Percentiles rank a stretch among this genome's conserved stretches.
Conservation (phyloP, 768 basidiomycete species). For the Podaxis rugospora region DNA sequence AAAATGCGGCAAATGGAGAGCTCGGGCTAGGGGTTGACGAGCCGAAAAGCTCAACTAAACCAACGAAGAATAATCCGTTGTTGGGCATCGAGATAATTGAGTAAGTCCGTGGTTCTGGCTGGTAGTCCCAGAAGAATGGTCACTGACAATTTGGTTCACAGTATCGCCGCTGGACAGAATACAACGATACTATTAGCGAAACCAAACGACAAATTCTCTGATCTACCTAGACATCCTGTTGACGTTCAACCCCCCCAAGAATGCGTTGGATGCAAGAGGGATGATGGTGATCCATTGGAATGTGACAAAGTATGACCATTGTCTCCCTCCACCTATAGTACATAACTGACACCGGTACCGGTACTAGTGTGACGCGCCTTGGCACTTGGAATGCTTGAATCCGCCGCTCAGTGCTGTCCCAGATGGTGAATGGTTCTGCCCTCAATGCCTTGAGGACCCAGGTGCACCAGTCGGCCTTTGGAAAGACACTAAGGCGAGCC, state of each 20-base stretch:
- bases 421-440: constrained; percentile 92
- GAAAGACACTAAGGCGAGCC: constrained; percentile 20
- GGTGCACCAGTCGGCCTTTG: constrained; percentile 47
- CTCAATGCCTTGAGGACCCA: constrained; percentile 59
- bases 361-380: constrained; percentile 81
- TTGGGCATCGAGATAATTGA: constrained; percentile 75
- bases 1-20: constrained; percentile 86
- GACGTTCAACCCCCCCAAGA: constrained; percentile 62
- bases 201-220: constrained; percentile 70
- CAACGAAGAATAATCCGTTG: constrained; percentile 65
- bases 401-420: constrained; percentile 78
- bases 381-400: constrained; percentile 76
- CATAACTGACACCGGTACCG: background rate
- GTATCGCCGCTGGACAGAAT: constrained; percentile 82
- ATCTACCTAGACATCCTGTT: constrained; percentile 75
- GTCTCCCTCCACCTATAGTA: background rate
- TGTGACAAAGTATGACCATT: constrained; percentile 74
- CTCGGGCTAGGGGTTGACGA: constrained; percentile 77
- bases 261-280: constrained; percentile 70
- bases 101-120: constrained; percentile 33
- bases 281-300: constrained; percentile 73
- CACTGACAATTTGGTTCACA: constrained; percentile 22
- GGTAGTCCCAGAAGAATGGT: background rate
- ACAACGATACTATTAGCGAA: constrained; percentile 80
- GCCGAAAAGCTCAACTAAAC: constrained; percentile 85